Evolutionary conservation across 192 early-diverging fungal species (phyloP).

Genomic region (Paraglomus occultum): DNA sequence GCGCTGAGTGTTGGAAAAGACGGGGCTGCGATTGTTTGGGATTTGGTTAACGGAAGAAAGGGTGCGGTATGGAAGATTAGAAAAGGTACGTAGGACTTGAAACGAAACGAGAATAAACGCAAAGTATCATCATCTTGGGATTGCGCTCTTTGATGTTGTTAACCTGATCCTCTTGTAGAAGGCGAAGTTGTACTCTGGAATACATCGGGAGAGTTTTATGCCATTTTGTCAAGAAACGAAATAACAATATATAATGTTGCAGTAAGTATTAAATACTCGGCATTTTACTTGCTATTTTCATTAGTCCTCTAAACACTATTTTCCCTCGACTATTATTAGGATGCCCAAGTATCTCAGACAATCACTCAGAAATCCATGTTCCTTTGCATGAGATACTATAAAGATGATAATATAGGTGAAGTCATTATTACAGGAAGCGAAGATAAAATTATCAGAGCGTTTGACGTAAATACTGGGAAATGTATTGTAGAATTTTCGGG

Average conservation of each 20-base stretch:
- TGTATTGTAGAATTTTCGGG: constrained; percentile 42
- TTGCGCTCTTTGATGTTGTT: not conserved
- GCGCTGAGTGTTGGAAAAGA: constrained; percentile 81
- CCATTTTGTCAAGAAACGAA: constrained; percentile 55
- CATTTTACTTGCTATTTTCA: not conserved
- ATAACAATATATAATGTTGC: constrained; percentile 55
- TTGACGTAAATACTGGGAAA: constrained; percentile 43
- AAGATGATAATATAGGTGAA: constrained; percentile 39
- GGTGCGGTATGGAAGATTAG: constrained; percentile 54
- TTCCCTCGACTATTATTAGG: not conserved
- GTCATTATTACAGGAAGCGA: constrained; percentile 58
- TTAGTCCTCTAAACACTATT: not conserved
- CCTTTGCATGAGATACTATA: constrained; percentile 38
- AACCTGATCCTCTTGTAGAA: constrained; percentile 39
- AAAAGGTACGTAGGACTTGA: constrained; percentile 34
- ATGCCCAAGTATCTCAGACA: not conserved
- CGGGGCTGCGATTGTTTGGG: constrained; percentile 71
- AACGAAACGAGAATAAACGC: not conserved
- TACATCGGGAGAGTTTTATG: constrained; percentile 53
- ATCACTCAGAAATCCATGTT: constrained; percentile 33
- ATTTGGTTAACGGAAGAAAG: constrained; percentile 70
- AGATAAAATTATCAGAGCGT: constrained; percentile 58
- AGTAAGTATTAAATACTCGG: constrained; percentile 39
- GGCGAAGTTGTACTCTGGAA: constrained; percentile 56
- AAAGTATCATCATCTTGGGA: not conserved